These are phyloP conservation scores for Fusarium floridanum DNA, from an alignment of 2,329 filamentous ascomycete genomes.

Conservation along the genomic window DNA sequence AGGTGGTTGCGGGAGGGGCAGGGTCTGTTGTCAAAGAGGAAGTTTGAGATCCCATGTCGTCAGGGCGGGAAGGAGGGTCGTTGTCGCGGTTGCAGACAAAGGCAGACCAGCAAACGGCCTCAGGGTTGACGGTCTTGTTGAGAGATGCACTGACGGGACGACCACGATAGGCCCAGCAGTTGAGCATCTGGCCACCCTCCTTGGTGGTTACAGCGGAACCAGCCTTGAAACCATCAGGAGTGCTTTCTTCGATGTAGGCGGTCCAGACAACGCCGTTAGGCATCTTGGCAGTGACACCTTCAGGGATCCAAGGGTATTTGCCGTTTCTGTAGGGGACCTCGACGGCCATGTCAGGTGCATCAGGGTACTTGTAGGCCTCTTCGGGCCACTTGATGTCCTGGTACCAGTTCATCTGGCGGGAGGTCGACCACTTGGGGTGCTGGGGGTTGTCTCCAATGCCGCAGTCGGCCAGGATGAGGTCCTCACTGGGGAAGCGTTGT, in stretches of 20 bases:
- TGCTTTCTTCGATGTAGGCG: conserved; percentile 57
- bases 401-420: conserved; percentile 61
- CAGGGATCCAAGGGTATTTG: conserved; percentile 55
- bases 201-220: conserved; percentile 57
- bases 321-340: conserved; percentile 56
- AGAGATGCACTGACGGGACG: conserved; percentile 54
- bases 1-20: conserved; percentile 51
- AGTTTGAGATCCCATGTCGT: conserved; percentile 52
- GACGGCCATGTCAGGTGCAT: conserved; percentile 54
- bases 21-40: conserved; percentile 51
- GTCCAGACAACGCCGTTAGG: conserved; percentile 57
- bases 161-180: conserved; percentile 58
- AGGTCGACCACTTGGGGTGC: conserved; percentile 57
- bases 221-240: conserved; percentile 56
- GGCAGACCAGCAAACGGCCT: conserved; percentile 56
- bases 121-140: conserved; percentile 54
- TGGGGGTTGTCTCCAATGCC: conserved; percentile 58
- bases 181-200: conserved; percentile 55
- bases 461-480: conserved; percentile 58
- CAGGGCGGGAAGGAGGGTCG: conserved; percentile 50
- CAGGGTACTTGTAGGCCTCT: conserved; percentile 51
- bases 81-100: conserved; percentile 58
- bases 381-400: conserved; percentile 54
- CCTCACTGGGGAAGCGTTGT: conserved; percentile 50
- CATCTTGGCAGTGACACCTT: conserved; percentile 54